Evolutionary conservation across 345 rosid genomes (phyloP).

Genomic region (Gossypium stocksii): DNA sequence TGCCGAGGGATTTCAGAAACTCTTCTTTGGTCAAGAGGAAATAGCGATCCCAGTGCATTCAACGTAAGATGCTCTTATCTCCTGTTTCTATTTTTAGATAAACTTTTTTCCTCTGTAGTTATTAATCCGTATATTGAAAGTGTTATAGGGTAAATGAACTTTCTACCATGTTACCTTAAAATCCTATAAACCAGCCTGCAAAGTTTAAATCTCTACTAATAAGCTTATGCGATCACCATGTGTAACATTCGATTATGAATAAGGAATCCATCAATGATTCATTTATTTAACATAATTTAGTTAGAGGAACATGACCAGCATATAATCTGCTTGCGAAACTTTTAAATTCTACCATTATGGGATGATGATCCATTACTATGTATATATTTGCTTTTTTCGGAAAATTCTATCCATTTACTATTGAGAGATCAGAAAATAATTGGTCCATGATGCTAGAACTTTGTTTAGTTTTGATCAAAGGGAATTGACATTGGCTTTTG

Average conservation of each 20-base stretch:
- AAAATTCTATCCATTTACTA: background rate
- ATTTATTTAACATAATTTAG: background rate
- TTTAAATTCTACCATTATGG: background rate
- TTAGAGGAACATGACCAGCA: background rate
- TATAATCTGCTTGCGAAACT: background rate
- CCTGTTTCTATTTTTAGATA: background rate
- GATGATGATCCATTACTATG: background rate
- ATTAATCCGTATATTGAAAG: background rate
- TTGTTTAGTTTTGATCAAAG: background rate
- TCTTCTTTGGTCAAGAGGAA: constrained; percentile 98
- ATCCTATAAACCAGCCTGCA: background rate
- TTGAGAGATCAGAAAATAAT: background rate
- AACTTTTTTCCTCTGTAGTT: background rate
- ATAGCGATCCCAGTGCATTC: constrained; percentile 97
- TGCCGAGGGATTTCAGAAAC: constrained; percentile 93
- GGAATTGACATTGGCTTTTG: background rate
- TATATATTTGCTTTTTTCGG: background rate
- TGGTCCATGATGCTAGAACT: background rate
- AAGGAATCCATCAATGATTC: background rate
- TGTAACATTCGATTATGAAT: background rate
- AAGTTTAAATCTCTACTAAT: background rate
- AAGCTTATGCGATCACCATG: background rate
- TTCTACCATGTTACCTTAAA: background rate
- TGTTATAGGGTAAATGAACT: background rate
- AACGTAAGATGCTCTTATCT: constrained; percentile 40